phyloP scores from a whole-genome alignment of 176 grass and related monocot genomes.

The Urochloa ruziziensis region DNA sequence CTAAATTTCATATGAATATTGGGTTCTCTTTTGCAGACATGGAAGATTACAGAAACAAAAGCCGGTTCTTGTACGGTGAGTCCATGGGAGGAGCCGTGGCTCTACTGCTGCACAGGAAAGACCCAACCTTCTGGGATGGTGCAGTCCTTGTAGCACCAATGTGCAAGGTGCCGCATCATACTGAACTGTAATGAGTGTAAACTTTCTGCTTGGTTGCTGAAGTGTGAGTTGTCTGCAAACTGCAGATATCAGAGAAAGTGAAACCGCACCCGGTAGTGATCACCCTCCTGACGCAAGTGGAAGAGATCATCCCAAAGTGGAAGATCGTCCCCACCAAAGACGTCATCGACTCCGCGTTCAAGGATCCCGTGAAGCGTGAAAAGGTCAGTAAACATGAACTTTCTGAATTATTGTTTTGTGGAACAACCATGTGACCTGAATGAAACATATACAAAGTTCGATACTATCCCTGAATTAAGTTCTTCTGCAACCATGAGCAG shows the following conservation, averaged over 20 bases:
- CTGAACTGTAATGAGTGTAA: neutral
- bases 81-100: constrained; percentile 88
- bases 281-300: constrained; percentile 65
- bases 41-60: constrained; percentile 62
- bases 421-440: neutral
- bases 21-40: constrained; percentile 11
- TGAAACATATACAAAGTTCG: neutral
- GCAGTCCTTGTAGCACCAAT: constrained; percentile 77
- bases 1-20: neutral
- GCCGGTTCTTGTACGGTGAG: constrained; percentile 86
- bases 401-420: neutral
- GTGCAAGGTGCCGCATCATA: constrained; percentile 67
- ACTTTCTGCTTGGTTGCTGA: constrained; percentile 2
- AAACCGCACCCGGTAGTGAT: constrained; percentile 75
- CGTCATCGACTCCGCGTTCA: constrained; percentile 82
- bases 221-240: neutral
- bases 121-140: constrained; percentile 85
- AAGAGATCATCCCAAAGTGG: constrained; percentile 95
- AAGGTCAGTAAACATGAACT: constrained; percentile 18
- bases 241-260: constrained; percentile 87
- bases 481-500: constrained; percentile 30
- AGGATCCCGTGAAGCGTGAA: constrained; percentile 82
- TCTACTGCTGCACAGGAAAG: constrained; percentile 70
- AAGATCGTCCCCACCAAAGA: constrained; percentile 93
- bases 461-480: neutral